These are phyloP conservation scores for Komagataella populi DNA, from an alignment of 805 yeast species.

Conservation along the genomic window DNA sequence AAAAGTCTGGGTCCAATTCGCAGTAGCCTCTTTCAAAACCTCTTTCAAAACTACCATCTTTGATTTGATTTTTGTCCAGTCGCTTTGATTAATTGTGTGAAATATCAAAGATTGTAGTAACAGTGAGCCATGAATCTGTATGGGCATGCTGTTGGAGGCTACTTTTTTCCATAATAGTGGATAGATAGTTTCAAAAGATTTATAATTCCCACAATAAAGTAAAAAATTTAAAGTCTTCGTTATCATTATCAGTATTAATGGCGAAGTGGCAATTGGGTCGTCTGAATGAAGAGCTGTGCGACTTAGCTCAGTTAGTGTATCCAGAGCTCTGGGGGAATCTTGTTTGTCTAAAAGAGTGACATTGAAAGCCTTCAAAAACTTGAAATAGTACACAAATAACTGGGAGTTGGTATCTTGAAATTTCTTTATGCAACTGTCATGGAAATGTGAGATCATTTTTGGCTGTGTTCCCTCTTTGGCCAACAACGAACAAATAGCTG, in stretches of 20 bases:
- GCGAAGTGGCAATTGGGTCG: neutral
- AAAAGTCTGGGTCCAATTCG: neutral
- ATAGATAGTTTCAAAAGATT: neutral
- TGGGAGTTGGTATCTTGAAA: neutral
- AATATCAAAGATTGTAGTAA: neutral
- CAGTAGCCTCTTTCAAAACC: neutral
- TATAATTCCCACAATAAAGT: neutral
- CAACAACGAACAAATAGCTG: neutral
- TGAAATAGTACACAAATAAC: neutral
- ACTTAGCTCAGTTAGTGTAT: neutral
- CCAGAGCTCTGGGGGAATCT: neutral
- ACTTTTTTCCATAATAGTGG: neutral
- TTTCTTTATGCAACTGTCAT: neutral
- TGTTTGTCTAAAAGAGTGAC: neutral
- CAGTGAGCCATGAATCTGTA: neutral
- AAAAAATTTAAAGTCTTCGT: neutral
- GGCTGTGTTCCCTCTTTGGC: neutral
- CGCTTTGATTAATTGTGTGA: neutral
- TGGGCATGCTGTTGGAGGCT: neutral
- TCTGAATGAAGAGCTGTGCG: neutral
- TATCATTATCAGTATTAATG: neutral
- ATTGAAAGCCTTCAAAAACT: neutral
- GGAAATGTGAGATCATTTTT: neutral
- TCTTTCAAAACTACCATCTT: neutral
- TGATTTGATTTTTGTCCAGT: neutral